These are phyloP conservation scores for Plectosphaerella plurivora DNA, from an alignment of 2,329 filamentous ascomycete genomes.

Conservation along the genomic window DNA sequence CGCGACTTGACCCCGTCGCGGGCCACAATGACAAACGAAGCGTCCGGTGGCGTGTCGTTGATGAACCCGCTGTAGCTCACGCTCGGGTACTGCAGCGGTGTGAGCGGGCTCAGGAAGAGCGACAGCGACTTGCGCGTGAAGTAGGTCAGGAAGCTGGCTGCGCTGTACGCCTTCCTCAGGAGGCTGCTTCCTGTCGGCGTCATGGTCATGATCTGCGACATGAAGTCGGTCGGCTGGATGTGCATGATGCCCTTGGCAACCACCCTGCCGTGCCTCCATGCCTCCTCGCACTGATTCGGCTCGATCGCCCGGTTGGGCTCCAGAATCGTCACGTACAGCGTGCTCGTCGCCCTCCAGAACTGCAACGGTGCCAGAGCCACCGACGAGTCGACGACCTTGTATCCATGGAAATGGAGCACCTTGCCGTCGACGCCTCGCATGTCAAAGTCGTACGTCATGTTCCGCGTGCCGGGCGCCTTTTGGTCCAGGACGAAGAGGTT, in stretches of 20 bases:
- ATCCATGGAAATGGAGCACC: slow-evolving; percentile 54
- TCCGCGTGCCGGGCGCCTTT: slow-evolving; percentile 51
- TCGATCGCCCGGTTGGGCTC: slow-evolving; percentile 21
- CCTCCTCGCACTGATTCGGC: slow-evolving; percentile 27
- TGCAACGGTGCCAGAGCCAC: slow-evolving; percentile 50
- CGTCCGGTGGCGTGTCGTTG: slow-evolving; percentile 43
- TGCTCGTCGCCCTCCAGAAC: slow-evolving; percentile 60
- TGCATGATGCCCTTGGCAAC: slow-evolving; percentile 57
- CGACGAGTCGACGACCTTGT: slow-evolving; percentile 58
- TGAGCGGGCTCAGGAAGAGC: slow-evolving; percentile 51
- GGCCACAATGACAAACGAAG: slow-evolving; percentile 42
- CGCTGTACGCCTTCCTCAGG: slow-evolving; percentile 37
- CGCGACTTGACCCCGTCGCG: slow-evolving; percentile 46
- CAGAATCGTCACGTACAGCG: slow-evolving; percentile 57
- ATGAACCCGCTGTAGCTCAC: slow-evolving; percentile 43
- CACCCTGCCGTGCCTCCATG: slow-evolving; percentile 35
- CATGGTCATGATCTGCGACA: slow-evolving; percentile 50
- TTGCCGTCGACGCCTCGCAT: slow-evolving; percentile 50
- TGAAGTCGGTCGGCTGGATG: slow-evolving; percentile 49
- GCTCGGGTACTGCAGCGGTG: slow-evolving; percentile 50
- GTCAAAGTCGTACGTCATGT: slow-evolving; percentile 58
- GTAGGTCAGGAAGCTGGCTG: slow-evolving; percentile 48
- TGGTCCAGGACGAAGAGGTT: slow-evolving; percentile 51
- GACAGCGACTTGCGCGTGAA: slow-evolving; percentile 50
- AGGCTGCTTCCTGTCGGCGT: slow-evolving; percentile 43